Conservation (phyloP, 352 stramenopile species). For the Phytophthora sansomeana region DNA sequence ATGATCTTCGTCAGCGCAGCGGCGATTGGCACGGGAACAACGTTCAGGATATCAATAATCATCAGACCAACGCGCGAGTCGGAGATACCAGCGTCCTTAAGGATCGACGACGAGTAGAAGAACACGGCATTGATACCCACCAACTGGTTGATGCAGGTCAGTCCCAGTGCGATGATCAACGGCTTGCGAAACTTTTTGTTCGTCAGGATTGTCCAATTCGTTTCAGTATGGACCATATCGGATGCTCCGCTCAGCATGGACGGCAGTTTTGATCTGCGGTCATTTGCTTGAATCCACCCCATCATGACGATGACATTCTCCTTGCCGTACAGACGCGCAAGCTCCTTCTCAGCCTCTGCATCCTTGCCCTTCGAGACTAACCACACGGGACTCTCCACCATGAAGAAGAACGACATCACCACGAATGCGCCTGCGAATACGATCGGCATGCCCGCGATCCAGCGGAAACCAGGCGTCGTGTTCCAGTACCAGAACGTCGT, state of each 20-base stretch:
- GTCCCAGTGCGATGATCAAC: conserved; percentile 47
- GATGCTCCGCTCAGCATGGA: conserved; percentile 18
- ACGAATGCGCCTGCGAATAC: conserved; percentile 37
- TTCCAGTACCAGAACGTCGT: conserved; percentile 59
- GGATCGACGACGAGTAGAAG: conserved; percentile 70
- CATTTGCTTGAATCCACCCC: conserved; percentile 34
- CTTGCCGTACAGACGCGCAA: conserved; percentile 44
- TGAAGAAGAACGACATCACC: conserved; percentile 31
- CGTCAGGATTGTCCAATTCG: conserved; percentile 28
- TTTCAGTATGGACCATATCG: conserved; percentile 21
- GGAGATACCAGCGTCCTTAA: conserved; percentile 56
- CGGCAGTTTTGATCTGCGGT: conserved; percentile 27
- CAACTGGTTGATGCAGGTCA: conserved; percentile 64
- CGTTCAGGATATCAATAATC: conserved; percentile 62
- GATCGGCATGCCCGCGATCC: conserved; percentile 49
- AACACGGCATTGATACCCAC: conserved; percentile 73
- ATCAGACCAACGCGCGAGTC: conserved; percentile 59
- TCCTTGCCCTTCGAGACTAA: conserved; percentile 41
- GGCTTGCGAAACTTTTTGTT: conserved; percentile 43
- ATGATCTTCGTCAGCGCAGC: conserved; percentile 39
- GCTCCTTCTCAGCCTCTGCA: conserved; percentile 31
- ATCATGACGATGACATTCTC: conserved; percentile 38
- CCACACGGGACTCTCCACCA: conserved; percentile 56
- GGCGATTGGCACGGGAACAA: conserved; percentile 47
- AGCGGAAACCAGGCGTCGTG: conserved; percentile 52